These are phyloP conservation scores for Cercospora janseana DNA, from an alignment of 2,329 filamentous ascomycete genomes.

Conservation along the genomic window DNA sequence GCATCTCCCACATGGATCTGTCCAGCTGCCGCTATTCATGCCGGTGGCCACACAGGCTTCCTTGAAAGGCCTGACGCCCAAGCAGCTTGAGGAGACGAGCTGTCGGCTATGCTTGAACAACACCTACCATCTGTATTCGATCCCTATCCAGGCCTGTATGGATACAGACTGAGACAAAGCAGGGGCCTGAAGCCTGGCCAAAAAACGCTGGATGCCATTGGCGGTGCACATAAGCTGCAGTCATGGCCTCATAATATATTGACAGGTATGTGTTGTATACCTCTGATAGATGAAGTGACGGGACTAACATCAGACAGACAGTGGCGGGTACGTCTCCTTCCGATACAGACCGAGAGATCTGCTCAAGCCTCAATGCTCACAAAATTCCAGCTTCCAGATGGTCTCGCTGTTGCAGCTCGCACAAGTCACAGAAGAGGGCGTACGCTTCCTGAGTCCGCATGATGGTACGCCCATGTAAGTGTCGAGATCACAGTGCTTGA, in stretches of 20 bases:
- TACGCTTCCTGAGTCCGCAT: conserved; percentile 92
- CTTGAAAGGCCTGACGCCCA: conserved; percentile 87
- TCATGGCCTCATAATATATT: conserved; percentile 94
- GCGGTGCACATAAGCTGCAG: conserved; percentile 91
- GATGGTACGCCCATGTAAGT: conserved; percentile 82
- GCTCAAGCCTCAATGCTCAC: conserved; percentile 5
- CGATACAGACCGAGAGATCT: background rate
- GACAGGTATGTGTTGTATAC: conserved; percentile 65
- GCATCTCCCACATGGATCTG: conserved; percentile 84
- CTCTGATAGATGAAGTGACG: conserved; percentile 47
- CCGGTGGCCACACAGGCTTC: conserved; percentile 96
- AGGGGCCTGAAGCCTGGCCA: conserved; percentile 88
- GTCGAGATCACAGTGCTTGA: background rate
- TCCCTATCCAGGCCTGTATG: background rate
- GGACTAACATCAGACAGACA: conserved; percentile 16
- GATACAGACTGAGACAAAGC: conserved; percentile 12
- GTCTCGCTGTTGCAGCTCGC: conserved; percentile 92
- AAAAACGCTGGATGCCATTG: conserved; percentile 78
- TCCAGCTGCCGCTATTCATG: conserved; percentile 94
- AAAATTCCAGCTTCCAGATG: conserved; percentile 86
- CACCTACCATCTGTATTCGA: conserved; percentile 77
- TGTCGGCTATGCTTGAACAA: conserved; percentile 95
- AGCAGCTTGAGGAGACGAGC: conserved; percentile 83
- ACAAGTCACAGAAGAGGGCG: conserved; percentile 91
- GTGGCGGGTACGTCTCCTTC: conserved; percentile 7